These are phyloP conservation scores for Marasmius fiardii DNA, from an alignment of 1,284 basidiomycete species.

Conservation along the genomic window DNA sequence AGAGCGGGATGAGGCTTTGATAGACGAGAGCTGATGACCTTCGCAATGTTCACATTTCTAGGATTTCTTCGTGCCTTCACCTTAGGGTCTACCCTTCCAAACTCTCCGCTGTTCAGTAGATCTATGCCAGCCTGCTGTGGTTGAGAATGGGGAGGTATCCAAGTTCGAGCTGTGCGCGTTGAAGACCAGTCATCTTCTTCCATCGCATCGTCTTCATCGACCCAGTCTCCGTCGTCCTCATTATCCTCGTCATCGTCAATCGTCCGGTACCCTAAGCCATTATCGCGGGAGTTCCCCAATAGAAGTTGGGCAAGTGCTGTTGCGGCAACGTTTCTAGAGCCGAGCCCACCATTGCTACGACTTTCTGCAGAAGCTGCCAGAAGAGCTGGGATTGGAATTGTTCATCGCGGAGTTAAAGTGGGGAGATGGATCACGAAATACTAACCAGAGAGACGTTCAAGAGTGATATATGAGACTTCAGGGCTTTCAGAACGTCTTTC, in stretches of 20 bases:
- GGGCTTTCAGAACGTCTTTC: neutral
- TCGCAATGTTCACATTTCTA: constrained; percentile 41
- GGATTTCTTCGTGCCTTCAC: constrained; percentile 30
- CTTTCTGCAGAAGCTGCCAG: neutral
- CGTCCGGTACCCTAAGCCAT: neutral
- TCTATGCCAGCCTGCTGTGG: constrained; percentile 72
- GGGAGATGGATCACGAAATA: constrained; percentile 3
- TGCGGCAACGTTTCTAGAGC: neutral
- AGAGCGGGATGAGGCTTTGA: constrained; percentile 32
- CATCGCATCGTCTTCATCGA: constrained; percentile 19
- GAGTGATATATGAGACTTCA: neutral
- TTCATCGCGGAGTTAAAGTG: neutral
- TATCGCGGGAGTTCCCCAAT: constrained; percentile 19
- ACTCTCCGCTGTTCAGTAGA: constrained; percentile 81
- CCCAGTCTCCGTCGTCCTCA: neutral
- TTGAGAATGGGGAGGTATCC: constrained; percentile 51
- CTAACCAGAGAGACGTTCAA: neutral
- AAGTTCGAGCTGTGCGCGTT: constrained; percentile 19
- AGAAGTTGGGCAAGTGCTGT: constrained; percentile 2
- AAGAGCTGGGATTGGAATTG: neutral
- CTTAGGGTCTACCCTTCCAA: constrained; percentile 66
- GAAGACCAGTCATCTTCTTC: constrained; percentile 25
- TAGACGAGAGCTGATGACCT: constrained; percentile 40
- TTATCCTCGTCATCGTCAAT: constrained; percentile 25
- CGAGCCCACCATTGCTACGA: neutral